phyloP scores from a whole-genome alignment of 2,329 filamentous ascomycete genomes.

The Ophidiomyces ophidiicola region DNA sequence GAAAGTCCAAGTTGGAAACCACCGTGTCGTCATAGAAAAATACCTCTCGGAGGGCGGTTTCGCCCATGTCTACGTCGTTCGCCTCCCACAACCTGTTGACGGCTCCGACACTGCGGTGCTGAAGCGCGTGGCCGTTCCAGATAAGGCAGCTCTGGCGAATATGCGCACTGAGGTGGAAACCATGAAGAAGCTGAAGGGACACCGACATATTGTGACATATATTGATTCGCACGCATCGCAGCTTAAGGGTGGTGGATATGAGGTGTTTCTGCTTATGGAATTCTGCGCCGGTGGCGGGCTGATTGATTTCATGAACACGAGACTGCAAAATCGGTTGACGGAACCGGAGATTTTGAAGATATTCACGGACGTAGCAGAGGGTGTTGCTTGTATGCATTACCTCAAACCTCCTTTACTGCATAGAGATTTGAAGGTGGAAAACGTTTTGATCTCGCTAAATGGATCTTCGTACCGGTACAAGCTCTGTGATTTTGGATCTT shows the following conservation, averaged over 20 bases:
- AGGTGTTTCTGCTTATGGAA: slow-evolving; percentile 98
- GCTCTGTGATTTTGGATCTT: slow-evolving; percentile 93
- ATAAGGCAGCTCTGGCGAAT: slow-evolving; percentile 84
- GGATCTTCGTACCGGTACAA: slow-evolving; percentile 69
- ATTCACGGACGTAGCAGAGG: slow-evolving; percentile 89
- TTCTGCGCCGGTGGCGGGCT: slow-evolving; percentile 87
- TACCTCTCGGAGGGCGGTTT: slow-evolving; percentile 98
- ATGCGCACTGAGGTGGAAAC: slow-evolving; percentile 99
- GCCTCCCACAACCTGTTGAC: slow-evolving; percentile 62
- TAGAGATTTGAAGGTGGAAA: slow-evolving; percentile 93
- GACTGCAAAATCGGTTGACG: slow-evolving; percentile 86
- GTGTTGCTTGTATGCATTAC: slow-evolving; percentile 98
- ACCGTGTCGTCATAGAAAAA: slow-evolving; percentile 87
- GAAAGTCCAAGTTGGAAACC: slow-evolving; percentile 88
- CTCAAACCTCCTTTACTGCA: slow-evolving; percentile 86
- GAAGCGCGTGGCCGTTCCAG: slow-evolving; percentile 90
- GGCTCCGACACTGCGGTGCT: slow-evolving; percentile 73
- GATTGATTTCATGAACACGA: slow-evolving; percentile 99
- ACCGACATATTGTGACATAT: slow-evolving; percentile 92
- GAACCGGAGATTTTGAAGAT: slow-evolving; percentile 97
- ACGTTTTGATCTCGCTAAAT: slow-evolving; percentile 71
- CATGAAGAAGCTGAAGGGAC: slow-evolving; percentile 98
- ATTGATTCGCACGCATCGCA: slow-evolving; percentile 97
- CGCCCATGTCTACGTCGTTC: slow-evolving; percentile 94
- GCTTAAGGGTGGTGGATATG: slow-evolving; percentile 81